Evolutionary conservation across 164 flowering plant species (phyloP), one percentile per base, ranked within the genome.

Genomic region (Sedum album): DNA sequence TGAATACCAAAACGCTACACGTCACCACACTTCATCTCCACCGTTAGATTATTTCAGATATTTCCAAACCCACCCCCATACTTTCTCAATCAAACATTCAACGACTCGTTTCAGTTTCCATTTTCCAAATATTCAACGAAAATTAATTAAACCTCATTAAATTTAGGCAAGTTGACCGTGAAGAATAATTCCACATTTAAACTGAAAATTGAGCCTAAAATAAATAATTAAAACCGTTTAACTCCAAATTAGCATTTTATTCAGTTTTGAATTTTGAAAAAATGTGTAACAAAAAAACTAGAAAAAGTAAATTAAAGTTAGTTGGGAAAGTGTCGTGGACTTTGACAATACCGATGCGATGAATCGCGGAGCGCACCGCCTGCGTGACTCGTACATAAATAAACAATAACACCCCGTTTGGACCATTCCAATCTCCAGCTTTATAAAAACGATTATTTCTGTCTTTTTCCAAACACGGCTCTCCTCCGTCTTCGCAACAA

Each of bases 281-380:
- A 55, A 55, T 25, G 8, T 3, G 15, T 25, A 25, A 44, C 38
- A 44, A 26, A 55, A 55, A 23, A 44, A 44, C 48, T 55, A 25
- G 38, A 35, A 25, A 55, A 55, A 55, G 26, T 31, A 9, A 55
- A 55, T 55, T 55, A 55, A 55, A 55, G 61, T 51, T 55, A 25
- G 61, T 55, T 55, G 61, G 21, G 55, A 17, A 4, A 14, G 49
- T 44, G 49, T 44, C 49, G 55, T 48, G 55, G 61, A 55, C 61
- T 55, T 55, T 25, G 31, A 55, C 61, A 55, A 55, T 55, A 55
- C 61, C 61, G 31, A 55, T 55, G 61, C 61, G 61, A 55, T 26
- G 17, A 25, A 17, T 39, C 6, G 42, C 57, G 42, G 42, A 39
- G 42, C 42, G 42, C 42, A 39, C 42, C 42, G 42, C 42, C 5